Conservation (phyloP, 2,329 filamentous ascomycete species). For the Trichophyton verrucosum region DNA sequence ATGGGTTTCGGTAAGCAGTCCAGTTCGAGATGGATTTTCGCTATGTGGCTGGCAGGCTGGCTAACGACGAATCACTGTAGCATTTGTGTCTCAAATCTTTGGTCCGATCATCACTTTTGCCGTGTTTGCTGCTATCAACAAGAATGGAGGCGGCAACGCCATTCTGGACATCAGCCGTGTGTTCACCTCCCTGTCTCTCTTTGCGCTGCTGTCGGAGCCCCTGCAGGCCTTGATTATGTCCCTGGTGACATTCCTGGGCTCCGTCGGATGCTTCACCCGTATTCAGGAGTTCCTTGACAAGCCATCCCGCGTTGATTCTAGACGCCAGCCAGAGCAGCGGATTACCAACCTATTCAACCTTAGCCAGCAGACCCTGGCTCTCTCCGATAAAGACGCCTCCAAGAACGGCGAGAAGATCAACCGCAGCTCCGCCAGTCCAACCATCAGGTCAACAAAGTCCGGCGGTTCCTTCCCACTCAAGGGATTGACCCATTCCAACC, state of each 20-base stretch:
- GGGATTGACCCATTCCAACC: slow-evolving; percentile 7
- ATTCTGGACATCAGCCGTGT: slow-evolving; percentile 31
- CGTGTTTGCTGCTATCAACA: slow-evolving; percentile 32
- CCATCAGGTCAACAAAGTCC: slow-evolving; percentile 6
- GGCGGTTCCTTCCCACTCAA: slow-evolving; percentile 11
- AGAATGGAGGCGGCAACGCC: slow-evolving; percentile 20
- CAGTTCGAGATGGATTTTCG: slow-evolving; percentile 9
- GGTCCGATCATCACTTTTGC: slow-evolving; percentile 37
- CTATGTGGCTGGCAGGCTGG: slow-evolving; percentile 13
- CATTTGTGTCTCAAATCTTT: slow-evolving; percentile 30
- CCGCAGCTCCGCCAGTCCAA: slow-evolving; percentile 3
- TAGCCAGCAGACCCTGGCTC: slow-evolving; percentile 7
- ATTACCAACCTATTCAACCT: slow-evolving; percentile 5
- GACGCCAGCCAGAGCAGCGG: slow-evolving; percentile 10
- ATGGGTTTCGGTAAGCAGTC: slow-evolving; percentile 25
- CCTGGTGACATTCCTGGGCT: slow-evolving; percentile 33
- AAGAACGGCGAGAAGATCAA: not conserved
- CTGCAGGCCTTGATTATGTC: slow-evolving; percentile 36
- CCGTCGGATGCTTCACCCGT: slow-evolving; percentile 35
- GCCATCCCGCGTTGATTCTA: slow-evolving; percentile 20
- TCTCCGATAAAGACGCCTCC: not conserved
- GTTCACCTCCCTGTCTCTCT: slow-evolving; percentile 38
- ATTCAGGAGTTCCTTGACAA: slow-evolving; percentile 36
- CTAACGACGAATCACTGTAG: slow-evolving; percentile 13
- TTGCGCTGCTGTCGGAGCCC: slow-evolving; percentile 36